Evolutionary conservation across 805 yeast genomes (phyloP), one percentile per base, ranked within the genome.

Genomic region (Hanseniaspora lindneri): DNA sequence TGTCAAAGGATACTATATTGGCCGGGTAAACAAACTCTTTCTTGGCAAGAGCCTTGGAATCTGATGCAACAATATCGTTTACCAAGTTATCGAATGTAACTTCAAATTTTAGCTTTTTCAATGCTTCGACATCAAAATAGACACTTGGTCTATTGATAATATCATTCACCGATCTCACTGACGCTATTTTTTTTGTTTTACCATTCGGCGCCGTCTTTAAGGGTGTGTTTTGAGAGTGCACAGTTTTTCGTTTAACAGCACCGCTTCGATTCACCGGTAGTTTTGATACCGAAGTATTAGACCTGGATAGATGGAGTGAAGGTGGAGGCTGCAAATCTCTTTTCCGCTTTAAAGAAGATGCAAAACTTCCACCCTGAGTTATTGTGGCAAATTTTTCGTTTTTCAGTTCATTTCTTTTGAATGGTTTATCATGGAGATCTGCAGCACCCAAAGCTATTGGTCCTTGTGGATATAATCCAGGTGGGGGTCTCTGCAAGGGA

Each of bases 131-230:
- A 11, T 35, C 14, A 13, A 35, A 35, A 11, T n/a, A 17, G n/a
- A 44, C 6, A 13, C 27, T 19, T 28, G 48, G 48, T 44, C 48
- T 35, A n/a, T 44, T 44, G 17, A 44, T 25, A 10, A 44, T 39
- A 21, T 44, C 36, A 20, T 44, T 44, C 9, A 44, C 21, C 7
- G 41, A 36, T 14, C 27, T 43, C 1, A 35, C 40, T 27, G 35
- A 17, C n/a, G 16, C 19, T n/a, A n/a, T 16, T 14, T 17, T 34
- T 16, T 32, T 41, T 10, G 10, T 11, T 32, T 41, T 41, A 6
- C 11, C 19, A 17, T 17, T 4, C 6, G 36, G 19, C 8, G 13
- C 7, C 9, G 39, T 20, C n/a, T 35, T 20, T 8, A 6, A 8
- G 39, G 21, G 4, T n/a, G 27, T 35, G 27, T 35, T 20, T n/a